Conservation (phyloP, 306 rosid genomes). For the Cucurbita argyrosperma region DNA sequence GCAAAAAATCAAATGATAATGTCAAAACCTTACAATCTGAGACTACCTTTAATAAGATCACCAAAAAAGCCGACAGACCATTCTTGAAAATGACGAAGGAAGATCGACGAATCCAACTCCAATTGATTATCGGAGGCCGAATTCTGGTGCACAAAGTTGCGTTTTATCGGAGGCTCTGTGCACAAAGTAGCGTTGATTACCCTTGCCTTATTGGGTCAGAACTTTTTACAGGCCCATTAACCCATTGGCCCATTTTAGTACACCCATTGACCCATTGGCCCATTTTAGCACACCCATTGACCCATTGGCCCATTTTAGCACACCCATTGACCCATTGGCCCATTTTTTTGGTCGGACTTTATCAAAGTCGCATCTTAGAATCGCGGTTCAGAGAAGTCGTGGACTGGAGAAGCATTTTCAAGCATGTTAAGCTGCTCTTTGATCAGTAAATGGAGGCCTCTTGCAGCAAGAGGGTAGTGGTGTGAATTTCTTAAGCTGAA, state of each 20-base stretch:
- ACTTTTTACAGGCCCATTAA: neutral
- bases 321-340: neutral
- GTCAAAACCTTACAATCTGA: neutral
- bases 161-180: too few species aligned
- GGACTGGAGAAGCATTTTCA: neutral
- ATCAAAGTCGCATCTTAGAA: neutral
- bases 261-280: neutral
- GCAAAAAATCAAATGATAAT: conserved; percentile 10
- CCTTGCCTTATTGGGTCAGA: neutral
- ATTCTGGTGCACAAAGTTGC: too few species aligned
- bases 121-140: neutral
- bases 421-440: neutral
- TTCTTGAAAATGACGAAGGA: neutral
- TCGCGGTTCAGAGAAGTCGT: neutral
- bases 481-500: neutral
- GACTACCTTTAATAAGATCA: neutral
- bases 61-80: neutral
- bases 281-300: neutral
- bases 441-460: neutral
- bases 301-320: neutral
- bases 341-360: neutral
- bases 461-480: neutral
- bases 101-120: neutral
- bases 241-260: too few species aligned
- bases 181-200: neutral